A percentile compares a stretch with the other conserved stretches of the same genome.
These are phyloP conservation scores for Allium fistulosum DNA, from an alignment of 106 monocot species.

Conservation along the genomic window DNA sequence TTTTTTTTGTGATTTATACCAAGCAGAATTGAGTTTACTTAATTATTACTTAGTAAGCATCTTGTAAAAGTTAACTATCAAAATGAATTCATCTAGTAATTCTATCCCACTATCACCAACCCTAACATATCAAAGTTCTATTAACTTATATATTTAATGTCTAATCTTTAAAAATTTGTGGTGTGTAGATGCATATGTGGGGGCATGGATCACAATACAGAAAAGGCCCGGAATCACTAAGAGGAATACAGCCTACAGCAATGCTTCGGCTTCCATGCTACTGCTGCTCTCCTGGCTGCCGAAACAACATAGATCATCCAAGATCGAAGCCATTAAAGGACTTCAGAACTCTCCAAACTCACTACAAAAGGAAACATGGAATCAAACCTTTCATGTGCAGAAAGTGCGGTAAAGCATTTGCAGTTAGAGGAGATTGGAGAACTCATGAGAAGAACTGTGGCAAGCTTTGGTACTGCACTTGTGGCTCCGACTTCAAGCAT, in stretches of 20 bases:
- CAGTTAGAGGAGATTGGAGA: conserved; percentile 59
- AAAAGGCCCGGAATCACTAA: conserved; percentile 53
- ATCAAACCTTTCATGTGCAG: conserved; percentile 68
- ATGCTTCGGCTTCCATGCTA: conserved; percentile 69
- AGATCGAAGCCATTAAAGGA: conserved; percentile 56
- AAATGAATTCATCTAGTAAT: no score
- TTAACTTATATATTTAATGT: no score
- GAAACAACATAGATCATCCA: conserved; percentile 67
- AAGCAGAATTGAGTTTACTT: no score
- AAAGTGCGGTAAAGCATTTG: conserved; percentile 63
- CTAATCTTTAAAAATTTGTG: background rate
- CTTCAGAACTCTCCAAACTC: conserved; percentile 66
- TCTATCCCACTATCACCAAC: no score
- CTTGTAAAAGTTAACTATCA: no score
- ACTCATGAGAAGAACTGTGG: conserved; percentile 75
- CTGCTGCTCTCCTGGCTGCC: conserved; percentile 58
- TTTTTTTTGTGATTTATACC: no score
- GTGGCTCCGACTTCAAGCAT: conserved; percentile 71
- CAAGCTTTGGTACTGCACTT: conserved; percentile 55
- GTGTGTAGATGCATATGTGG: conserved; percentile 60
- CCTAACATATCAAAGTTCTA: no score
- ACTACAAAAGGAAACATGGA: conserved; percentile 73
- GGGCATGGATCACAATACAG: conserved; percentile 71
- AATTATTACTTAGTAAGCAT: no score
- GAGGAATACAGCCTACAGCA: conserved; percentile 70